Evolutionary conservation across 164 flowering plant genomes (phyloP).

Genomic region (Vitis riparia): DNA sequence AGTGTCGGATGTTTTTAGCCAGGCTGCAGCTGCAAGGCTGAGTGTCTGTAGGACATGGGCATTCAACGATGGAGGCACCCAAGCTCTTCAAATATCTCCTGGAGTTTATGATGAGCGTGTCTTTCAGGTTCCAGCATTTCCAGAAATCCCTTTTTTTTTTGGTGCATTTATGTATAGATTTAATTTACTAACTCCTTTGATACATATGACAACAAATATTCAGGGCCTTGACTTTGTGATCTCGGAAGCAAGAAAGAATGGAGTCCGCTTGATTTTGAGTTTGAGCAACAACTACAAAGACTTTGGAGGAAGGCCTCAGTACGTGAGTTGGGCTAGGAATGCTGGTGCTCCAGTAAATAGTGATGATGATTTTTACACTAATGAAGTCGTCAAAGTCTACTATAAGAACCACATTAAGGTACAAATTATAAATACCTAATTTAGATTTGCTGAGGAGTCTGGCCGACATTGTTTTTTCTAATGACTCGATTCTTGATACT

Average conservation of each 20-base stretch:
- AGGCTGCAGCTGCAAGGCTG: slow-evolving; percentile 39
- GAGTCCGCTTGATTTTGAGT: slow-evolving; percentile 33
- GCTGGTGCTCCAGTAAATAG: slow-evolving; percentile 19
- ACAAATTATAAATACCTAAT: background rate
- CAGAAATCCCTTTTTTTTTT: too few species aligned
- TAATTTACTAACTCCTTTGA: too few species aligned
- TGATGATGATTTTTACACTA: slow-evolving; percentile 48
- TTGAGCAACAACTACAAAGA: slow-evolving; percentile 45
- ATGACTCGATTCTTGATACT: background rate
- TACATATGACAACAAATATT: background rate
- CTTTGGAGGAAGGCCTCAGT: slow-evolving; percentile 51
- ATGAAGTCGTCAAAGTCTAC: slow-evolving; percentile 25
- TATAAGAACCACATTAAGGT: slow-evolving; percentile 47
- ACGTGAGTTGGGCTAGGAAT: slow-evolving; percentile 43
- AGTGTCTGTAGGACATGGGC: slow-evolving; percentile 54
- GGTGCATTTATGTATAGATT: too few species aligned
- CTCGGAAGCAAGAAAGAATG: slow-evolving; percentile 38
- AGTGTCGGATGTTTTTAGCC: slow-evolving; percentile 26
- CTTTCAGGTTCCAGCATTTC: slow-evolving; percentile 31
- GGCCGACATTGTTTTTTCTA: background rate
- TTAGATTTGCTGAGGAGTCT: too few species aligned
- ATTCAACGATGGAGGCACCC: slow-evolving; percentile 44
- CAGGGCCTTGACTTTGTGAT: slow-evolving; percentile 57
- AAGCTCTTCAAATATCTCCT: slow-evolving; percentile 49
- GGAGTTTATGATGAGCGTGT: slow-evolving; percentile 37